Evolutionary conservation across 2,329 filamentous ascomycete species (phyloP), one percentile per base, ranked within the genome.

Genomic region (Corynespora cassiicola): DNA sequence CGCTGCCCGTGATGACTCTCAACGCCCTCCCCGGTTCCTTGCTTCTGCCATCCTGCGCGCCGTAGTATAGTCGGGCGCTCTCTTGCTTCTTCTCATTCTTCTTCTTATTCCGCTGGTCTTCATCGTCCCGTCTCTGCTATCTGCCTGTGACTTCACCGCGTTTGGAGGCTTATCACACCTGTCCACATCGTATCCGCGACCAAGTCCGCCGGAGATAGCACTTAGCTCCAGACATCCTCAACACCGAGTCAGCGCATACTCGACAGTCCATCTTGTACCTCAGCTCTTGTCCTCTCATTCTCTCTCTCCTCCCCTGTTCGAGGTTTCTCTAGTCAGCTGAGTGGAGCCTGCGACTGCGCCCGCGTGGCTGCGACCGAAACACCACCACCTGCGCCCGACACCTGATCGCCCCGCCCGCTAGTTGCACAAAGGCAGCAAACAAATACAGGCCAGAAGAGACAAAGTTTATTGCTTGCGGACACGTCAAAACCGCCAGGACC

Each of bases 331-430:
- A n/a, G 33, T 45, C 41, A 54, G 42, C 39, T 37, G 39, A 24
- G 26, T 40, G 18, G 38, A 36, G 24, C 32, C 28, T 52, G 50
- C 51, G 31, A 47, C 53, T 55, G 49, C 49, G 54, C 52, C 51
- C 47, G 40, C 45, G 59, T 57, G 55, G 58, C 55, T 59, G 48
- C 31, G 44, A 46, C 40, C 32, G 27, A 31, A 39, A 24, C 36
- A 54, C 19, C 36, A 45, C 49, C 52, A 48, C 47, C 53, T 49
- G 51, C 56, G 38, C 31, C n/a, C 47, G 20, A 36, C 58, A 59
- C 46, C 54, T 65, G 59, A 65, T 52, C 44, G 41, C 32, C 20
- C 18, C 22, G 23, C 27, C 28, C 36, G 37, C 20, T 37, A 42
- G 37, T 15, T 36, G 17, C 3, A 12, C 10, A 15, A 30, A 24